Base-by-base conservation (phyloP, 208 protist species). In the Wallacemonas sp. region DNA sequence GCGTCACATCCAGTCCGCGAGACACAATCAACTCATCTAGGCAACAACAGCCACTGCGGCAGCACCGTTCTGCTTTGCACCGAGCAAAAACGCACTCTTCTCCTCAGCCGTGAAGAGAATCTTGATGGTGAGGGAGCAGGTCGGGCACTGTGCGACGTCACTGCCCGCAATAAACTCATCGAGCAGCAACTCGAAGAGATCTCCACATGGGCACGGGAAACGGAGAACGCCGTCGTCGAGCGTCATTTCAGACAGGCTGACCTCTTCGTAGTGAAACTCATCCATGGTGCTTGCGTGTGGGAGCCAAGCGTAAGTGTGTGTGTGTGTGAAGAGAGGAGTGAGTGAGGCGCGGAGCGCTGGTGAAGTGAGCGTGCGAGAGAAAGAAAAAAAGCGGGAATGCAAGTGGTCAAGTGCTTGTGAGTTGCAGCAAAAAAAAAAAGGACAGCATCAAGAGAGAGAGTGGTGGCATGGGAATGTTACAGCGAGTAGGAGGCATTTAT, bases 201-300 rank as follows among this genome's bases (percentile, higher is more conserved):
- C 93, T 8, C 93, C 93, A 58, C 93, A 97, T 4, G 93, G 93
- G 68, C 93, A 97, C 0, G 93, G 91, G 54, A 91, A 97, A 26
- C 76, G 80, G 47, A 97, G 76, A 41, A 76, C 69, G 12, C 66
- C 76, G 57, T 82, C 80, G 39, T 96, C 89, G 16, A 94, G 52
- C 41, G 60, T 75, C 86, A 97, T 94, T 33, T 96, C 88, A 19
- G 61, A 72, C 55, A 97, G 76, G 36, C 62, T 27, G 17, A 97
- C 90, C 61, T 96, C 88, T 56, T 97, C 91, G 68, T 97, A 97
- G 77, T 95, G 86, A 61, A 88, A 95, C 38, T 77, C 63, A 34
- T 93, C 85, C 82, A 90, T 93, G 26, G n/a, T 23, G 17, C 2
- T 32, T 6, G 56, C n/a, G 23, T 4, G 56, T 43, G n/a, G 19